Evolutionary conservation across 2,329 filamentous ascomycete genomes (phyloP), one percentile per base, ranked within the genome.

Genomic region (Aspergillus pseudoterreus): DNA sequence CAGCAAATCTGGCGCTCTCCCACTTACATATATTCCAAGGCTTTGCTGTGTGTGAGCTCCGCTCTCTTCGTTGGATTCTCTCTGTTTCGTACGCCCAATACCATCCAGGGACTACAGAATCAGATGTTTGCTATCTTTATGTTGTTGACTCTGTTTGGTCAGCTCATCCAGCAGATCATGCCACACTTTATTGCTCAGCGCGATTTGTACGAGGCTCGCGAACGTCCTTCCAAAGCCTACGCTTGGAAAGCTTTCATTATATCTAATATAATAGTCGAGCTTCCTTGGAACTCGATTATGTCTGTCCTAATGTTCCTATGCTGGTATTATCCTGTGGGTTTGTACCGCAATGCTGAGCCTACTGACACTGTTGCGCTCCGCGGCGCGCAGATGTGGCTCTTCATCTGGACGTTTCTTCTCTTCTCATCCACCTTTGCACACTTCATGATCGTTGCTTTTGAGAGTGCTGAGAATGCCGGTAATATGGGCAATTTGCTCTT

Each of bases 1-100:
- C 80, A 90, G 67, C 90, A 95, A 69, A 92, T 92, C 79, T 95
- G 90, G 89, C 86, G 90, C 54, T 90, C 85, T 0, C 90, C 90
- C 0, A 81, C 83, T 1, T 95, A 95, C 74, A 91, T 95, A 68
- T 92, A 91, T 74, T 84, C 87, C 63, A 95, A 95, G 76, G 68
- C 79, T 1, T 73, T 78, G 2, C 82, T 94, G 15, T 88, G 85
- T 65, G 72, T 79, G 15, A 71, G 82, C 15, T 77, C 77, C 63
- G 78, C 84, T 3, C 77, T 92, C 6, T 92, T 92, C 68, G 87
- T 92, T 63, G 89, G 88, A 30, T 90, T 91, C 68, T 85, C 86
- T 54, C 91, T 94, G 73, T 89, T 82, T 78, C 79, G 82, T 22
- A 84, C 87, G 1, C 79, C 81, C 21, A 86, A 88, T 71, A 84